Conservation (phyloP, 2,329 filamentous ascomycete genomes). For the Delphinella strobiligena region DNA sequence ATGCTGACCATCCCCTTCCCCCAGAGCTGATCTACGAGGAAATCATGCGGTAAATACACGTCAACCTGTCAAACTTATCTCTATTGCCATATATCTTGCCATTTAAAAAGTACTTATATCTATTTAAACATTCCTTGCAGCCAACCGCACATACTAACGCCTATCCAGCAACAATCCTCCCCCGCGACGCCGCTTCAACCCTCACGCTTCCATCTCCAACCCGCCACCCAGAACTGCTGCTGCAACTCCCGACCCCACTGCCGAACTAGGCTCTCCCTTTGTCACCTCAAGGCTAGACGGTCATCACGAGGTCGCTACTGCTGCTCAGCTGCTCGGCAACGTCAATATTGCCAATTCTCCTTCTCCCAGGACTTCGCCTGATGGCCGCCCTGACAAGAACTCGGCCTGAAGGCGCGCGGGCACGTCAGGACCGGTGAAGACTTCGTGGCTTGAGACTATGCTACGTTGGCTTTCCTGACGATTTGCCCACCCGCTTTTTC, state of each 20-base stretch:
- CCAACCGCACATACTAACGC: background rate
- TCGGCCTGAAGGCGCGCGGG: background rate
- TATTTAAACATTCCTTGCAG: background rate
- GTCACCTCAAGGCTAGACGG: no score
- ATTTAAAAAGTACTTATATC: constrained; percentile 8
- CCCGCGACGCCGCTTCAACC: background rate
- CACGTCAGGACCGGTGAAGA: background rate
- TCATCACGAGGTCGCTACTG: no score
- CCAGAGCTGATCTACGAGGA: constrained; percentile 85
- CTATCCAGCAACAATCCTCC: background rate
- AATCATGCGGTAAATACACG: constrained; percentile 57
- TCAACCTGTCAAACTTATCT: constrained; percentile 2
- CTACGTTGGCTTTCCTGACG: background rate
- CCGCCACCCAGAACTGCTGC: no score
- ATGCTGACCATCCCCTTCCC: constrained; percentile 1
- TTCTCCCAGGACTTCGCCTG: no score
- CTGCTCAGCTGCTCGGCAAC: no score
- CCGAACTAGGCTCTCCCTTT: no score
- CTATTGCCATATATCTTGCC: constrained; percentile 8
- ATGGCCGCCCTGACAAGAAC: background rate
- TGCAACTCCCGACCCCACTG: no score
- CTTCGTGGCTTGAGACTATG: background rate
- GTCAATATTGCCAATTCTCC: no score
- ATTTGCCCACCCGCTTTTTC: background rate
- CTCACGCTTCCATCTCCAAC: no score